phyloP scores from a whole-genome alignment of 2,329 filamentous ascomycete species.

The Aspergillus aculeatinus region DNA sequence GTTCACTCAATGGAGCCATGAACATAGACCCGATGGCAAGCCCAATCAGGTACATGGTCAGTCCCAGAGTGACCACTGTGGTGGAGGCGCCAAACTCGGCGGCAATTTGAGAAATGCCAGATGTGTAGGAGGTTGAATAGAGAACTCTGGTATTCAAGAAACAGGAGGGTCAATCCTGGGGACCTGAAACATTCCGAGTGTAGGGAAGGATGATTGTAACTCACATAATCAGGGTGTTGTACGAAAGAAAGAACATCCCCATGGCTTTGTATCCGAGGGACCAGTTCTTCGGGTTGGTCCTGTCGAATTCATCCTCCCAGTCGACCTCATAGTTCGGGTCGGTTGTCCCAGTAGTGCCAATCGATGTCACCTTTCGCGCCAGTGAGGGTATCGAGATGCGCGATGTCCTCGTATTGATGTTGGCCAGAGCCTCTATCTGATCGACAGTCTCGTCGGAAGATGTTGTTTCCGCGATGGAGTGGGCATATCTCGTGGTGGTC shows the following conservation, averaged over 20 bases:
- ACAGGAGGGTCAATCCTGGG: neutral
- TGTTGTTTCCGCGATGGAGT: conserved; percentile 29
- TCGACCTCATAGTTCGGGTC: conserved; percentile 70
- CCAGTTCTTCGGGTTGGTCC: conserved; percentile 69
- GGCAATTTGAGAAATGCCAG: conserved; percentile 67
- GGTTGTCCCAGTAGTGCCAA: conserved; percentile 46
- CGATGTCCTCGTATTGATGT: conserved; percentile 31
- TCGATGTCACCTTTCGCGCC: conserved; percentile 45
- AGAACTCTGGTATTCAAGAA: conserved; percentile 50
- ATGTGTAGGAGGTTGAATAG: conserved; percentile 77
- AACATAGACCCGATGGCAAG: conserved; percentile 70
- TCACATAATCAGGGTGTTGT: conserved; percentile 57
- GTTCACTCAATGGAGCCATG: conserved; percentile 64
- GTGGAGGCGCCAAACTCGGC: conserved; percentile 61
- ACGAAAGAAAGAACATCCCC: conserved; percentile 56
- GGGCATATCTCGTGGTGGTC: conserved; percentile 17
- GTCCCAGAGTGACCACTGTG: conserved; percentile 67
- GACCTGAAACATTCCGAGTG: neutral
- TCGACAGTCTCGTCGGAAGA: conserved; percentile 29
- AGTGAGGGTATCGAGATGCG: conserved; percentile 35
- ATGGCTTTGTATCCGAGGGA: conserved; percentile 57
- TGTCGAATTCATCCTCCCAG: conserved; percentile 63
- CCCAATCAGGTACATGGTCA: conserved; percentile 76
- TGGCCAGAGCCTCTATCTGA: conserved; percentile 27
- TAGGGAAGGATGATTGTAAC: conserved; percentile 15